phyloP scores from a whole-genome alignment of 768 basidiomycete species.

The Phallus indusiatus region DNA sequence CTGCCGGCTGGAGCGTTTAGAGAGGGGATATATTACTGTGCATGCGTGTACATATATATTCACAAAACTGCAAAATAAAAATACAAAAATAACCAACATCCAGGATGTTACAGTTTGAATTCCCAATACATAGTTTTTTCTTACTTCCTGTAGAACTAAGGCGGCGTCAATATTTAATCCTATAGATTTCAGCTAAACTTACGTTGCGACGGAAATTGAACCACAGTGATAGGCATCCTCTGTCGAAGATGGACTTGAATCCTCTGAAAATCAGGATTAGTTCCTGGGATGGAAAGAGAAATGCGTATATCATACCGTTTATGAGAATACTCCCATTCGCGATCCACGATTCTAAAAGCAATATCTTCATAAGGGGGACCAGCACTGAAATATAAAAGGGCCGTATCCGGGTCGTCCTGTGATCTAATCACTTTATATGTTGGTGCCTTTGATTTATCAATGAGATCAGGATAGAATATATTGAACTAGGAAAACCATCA shows the following conservation, averaged over 20 bases:
- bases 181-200: conserved; percentile 25
- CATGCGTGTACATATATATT: not conserved
- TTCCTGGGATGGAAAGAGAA: not conserved
- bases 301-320: conserved; percentile 54
- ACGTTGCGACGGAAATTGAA: conserved; percentile 94
- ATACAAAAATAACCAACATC: not conserved
- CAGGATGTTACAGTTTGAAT: not conserved
- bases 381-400: conserved; percentile 85
- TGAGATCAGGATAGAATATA: conserved; percentile 98
- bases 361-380: conserved; percentile 99
- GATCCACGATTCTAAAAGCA: conserved; percentile 94
- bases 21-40: not conserved
- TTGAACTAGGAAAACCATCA: conserved; percentile 53
- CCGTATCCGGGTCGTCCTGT: conserved; percentile 91
- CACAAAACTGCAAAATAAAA: not conserved
- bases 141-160: conserved; percentile 76
- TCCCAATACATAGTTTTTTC: not conserved
- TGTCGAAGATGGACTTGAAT: conserved; percentile 93
- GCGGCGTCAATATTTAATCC: conserved; percentile 6
- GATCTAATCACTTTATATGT: conserved; percentile 95
- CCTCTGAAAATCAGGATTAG: conserved; percentile 44
- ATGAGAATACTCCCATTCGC: conserved; percentile 98
- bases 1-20: conserved; percentile 5
- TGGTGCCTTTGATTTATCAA: conserved; percentile 95
- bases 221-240: conserved; percentile 92